These are phyloP conservation scores for Oemleria cerasiformis DNA, from an alignment of 306 rosid genomes.

Conservation along the genomic window DNA sequence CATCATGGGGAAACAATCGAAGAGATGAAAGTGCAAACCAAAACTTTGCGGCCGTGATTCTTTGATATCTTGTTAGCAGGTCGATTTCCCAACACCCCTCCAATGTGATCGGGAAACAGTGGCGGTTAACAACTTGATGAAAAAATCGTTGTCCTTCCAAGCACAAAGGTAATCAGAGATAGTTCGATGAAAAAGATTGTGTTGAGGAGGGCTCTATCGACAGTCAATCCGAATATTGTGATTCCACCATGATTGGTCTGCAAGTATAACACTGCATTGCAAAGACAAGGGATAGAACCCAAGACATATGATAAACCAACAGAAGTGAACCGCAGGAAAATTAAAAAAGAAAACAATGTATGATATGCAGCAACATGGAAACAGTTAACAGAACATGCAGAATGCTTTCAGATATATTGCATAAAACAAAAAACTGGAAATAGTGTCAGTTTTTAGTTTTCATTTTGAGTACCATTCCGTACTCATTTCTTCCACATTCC, in stretches of 20 bases:
- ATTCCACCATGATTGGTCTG: constrained; percentile 82
- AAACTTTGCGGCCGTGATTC: neutral
- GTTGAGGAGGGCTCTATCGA: constrained; percentile 71
- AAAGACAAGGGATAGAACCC: constrained; percentile 11
- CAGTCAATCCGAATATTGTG: constrained; percentile 83
- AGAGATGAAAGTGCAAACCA: neutral
- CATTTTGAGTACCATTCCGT: too few species aligned
- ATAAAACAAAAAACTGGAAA: neutral
- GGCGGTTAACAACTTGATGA: constrained; percentile 1
- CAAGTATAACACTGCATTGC: constrained; percentile 71
- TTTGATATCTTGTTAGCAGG: neutral
- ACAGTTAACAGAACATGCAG: too few species aligned
- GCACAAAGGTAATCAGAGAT: constrained; percentile 64
- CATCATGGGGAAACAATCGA: neutral
- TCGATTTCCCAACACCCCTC: neutral
- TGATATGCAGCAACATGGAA: neutral
- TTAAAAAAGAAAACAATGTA: neutral
- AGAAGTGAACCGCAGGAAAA: neutral
- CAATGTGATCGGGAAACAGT: neutral
- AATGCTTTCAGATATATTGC: neutral
- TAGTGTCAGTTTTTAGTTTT: too few species aligned
- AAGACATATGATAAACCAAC: neutral
- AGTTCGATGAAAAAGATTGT: constrained; percentile 75
- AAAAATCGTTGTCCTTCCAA: constrained; percentile 55
- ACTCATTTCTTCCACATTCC: too few species aligned